These are phyloP conservation scores for Colletotrichum filicis DNA, from an alignment of 2,329 filamentous ascomycete species.

Conservation along the genomic window DNA sequence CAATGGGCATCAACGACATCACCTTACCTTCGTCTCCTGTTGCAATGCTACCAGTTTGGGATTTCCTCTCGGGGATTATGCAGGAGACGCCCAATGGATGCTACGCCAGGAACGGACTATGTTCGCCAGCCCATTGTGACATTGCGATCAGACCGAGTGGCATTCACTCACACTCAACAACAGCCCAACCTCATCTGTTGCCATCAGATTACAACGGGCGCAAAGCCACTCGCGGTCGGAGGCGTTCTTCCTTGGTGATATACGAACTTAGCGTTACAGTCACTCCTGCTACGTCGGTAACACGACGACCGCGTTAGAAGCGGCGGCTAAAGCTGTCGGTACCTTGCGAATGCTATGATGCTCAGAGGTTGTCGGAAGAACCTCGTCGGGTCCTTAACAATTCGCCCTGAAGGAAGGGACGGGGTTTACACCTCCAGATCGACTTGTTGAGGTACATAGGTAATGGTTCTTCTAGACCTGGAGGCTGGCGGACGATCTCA, in stretches of 20 bases:
- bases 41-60: background rate
- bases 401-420: background rate
- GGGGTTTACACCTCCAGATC: background rate
- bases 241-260: background rate
- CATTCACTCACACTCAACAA: background rate
- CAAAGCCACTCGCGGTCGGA: background rate
- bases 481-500: background rate
- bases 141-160: conserved; percentile 5
- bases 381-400: background rate
- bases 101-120: conserved; percentile 8
- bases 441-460: background rate
- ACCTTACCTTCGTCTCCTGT: background rate
- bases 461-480: background rate
- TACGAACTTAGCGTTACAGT: background rate
- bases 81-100: background rate
- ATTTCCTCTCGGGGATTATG: conserved; percentile 5
- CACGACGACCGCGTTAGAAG: background rate
- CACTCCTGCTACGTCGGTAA: background rate
- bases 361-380: background rate
- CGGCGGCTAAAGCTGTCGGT: background rate
- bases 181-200: background rate
- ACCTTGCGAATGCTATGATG: background rate
- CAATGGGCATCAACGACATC: conserved; percentile 18
- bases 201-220: conserved; percentile 1
- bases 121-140: conserved; percentile 8